These are phyloP conservation scores for Tolypocladium sp. DNA, from an alignment of 2,329 filamentous ascomycete genomes.

Conservation along the genomic window DNA sequence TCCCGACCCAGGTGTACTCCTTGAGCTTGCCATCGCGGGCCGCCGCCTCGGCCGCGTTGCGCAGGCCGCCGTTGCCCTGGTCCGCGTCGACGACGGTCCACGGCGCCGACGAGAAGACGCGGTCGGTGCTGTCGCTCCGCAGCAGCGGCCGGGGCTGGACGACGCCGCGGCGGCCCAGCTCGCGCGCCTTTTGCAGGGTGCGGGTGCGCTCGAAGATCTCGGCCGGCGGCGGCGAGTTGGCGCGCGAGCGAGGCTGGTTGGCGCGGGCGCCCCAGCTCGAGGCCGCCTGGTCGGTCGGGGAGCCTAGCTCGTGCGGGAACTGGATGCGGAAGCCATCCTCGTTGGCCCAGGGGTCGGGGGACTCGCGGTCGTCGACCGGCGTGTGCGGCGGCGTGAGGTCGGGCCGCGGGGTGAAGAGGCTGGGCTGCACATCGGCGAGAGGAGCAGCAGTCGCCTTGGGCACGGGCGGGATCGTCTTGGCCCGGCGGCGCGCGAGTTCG, in stretches of 20 bases:
- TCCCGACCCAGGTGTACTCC: slow-evolving; percentile 85
- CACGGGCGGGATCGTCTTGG: slow-evolving; percentile 16
- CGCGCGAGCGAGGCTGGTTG: slow-evolving; percentile 71
- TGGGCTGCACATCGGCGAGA: slow-evolving; percentile 32
- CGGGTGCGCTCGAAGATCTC: slow-evolving; percentile 63
- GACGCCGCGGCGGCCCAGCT: slow-evolving; percentile 48
- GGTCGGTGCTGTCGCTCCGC: slow-evolving; percentile 56
- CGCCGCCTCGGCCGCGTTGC: slow-evolving; percentile 78
- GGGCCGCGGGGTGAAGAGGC: slow-evolving; percentile 39
- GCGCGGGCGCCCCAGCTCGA: slow-evolving; percentile 67
- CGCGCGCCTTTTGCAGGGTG: slow-evolving; percentile 46
- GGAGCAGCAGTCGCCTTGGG: slow-evolving; percentile 8
- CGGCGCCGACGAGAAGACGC: slow-evolving; percentile 64
- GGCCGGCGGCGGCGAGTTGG: slow-evolving; percentile 64
- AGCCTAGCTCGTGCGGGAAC: slow-evolving; percentile 43
- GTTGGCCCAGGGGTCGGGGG: slow-evolving; percentile 44
- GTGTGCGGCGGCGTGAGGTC: slow-evolving; percentile 48
- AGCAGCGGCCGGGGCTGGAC: slow-evolving; percentile 41
- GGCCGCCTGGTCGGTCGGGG: slow-evolving; percentile 65
- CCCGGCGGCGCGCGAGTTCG: slow-evolving; percentile 16
- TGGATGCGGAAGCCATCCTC: slow-evolving; percentile 49
- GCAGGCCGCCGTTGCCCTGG: slow-evolving; percentile 85
- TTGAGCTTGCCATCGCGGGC: slow-evolving; percentile 57
- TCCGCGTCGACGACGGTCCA: slow-evolving; percentile 81
- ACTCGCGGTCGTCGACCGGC: slow-evolving; percentile 36